A percentile compares a stretch with the other conserved stretches of the same genome.
phyloP scores from a whole-genome alignment of 192 early-diverging fungal species.

The Spinellus fusiger region DNA sequence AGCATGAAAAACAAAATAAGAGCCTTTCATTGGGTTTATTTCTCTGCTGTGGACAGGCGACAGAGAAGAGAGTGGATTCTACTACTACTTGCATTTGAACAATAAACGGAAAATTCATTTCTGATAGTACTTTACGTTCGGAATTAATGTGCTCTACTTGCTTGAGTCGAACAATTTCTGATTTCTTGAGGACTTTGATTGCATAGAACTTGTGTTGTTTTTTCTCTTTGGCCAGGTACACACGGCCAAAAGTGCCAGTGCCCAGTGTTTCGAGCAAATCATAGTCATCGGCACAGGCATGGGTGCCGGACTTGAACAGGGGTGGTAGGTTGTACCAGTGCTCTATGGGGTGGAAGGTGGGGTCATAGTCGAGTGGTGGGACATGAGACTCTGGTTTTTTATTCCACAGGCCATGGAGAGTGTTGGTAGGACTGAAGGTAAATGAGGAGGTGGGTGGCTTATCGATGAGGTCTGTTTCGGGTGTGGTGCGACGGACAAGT shows the following conservation, averaged over 20 bases:
- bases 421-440: no score
- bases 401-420: no score
- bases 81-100: conserved; percentile 69
- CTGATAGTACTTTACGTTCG: conserved; percentile 83
- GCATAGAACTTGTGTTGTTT: conserved; percentile 78
- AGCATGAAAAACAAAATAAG: background rate
- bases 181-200: conserved; percentile 91
- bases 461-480: no score
- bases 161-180: conserved; percentile 84
- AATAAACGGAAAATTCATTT: conserved; percentile 81
- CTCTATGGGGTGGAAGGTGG: no score
- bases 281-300: conserved; percentile 33
- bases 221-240: conserved; percentile 78
- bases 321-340: conserved; percentile 18
- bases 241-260: conserved; percentile 94
- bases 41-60: no score
- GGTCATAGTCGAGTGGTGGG: no score
- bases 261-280: conserved; percentile 49
- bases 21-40: no score
- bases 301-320: conserved; percentile 15
- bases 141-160: conserved; percentile 97
- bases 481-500: no score
- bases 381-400: no score
- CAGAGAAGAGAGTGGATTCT: conserved; percentile 34
- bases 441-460: no score